Conservation (phyloP, 768 basidiomycete genomes). For the Favolaschia claudopus region DNA sequence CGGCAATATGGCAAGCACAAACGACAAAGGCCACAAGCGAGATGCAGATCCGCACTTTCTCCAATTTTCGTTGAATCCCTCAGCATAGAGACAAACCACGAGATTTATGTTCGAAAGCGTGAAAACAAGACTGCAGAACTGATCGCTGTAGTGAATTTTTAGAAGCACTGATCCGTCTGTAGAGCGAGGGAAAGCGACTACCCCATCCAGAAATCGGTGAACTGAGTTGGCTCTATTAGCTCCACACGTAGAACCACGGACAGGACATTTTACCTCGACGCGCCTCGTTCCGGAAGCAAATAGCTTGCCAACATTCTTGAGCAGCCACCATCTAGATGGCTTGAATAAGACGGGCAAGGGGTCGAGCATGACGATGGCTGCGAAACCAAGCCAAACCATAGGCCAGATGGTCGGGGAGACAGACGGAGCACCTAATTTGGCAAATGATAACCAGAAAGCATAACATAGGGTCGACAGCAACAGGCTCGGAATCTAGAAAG, state of each 20-base stretch:
- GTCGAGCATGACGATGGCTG: conserved; percentile 67
- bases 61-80: conserved; percentile 60
- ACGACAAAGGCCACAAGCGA: conserved; percentile 67
- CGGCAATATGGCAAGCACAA: conserved; percentile 69
- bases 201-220: conserved; percentile 92
- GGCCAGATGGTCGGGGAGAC: conserved; percentile 80
- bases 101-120: conserved; percentile 77
- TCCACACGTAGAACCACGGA: background rate
- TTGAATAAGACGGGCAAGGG: conserved; percentile 75
- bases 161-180: background rate
- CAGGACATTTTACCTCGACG: conserved; percentile 69
- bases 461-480: conserved; percentile 78
- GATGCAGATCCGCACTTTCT: conserved; percentile 53
- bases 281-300: conserved; percentile 70
- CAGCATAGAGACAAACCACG: conserved; percentile 75
- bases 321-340: conserved; percentile 81
- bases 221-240: conserved; percentile 47
- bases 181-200: conserved; percentile 32
- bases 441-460: conserved; percentile 87
- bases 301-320: conserved; percentile 68
- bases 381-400: conserved; percentile 78
- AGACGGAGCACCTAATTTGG: conserved; percentile 59
- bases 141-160: conserved; percentile 60
- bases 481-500: conserved; percentile 75
- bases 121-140: conserved; percentile 82